A percentile compares a stretch with the other conserved stretches of the same genome.
Evolutionary conservation across 108 stramenopile genomes (phyloP).

Genomic region (Thalassiosira profunda): DNA sequence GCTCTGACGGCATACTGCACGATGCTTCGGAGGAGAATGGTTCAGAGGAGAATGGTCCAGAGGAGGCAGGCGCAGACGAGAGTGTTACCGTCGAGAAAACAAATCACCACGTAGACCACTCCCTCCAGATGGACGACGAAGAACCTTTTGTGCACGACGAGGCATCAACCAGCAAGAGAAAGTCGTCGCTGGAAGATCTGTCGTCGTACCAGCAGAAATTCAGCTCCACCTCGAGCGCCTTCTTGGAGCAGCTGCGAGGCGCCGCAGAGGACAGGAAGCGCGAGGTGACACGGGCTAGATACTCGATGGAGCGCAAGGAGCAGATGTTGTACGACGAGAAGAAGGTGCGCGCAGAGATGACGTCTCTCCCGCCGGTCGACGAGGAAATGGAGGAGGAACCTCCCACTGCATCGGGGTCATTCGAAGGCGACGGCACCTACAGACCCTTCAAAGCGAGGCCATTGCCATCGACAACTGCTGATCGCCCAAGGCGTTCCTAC

Average conservation of each 20-base stretch:
- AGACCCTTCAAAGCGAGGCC: conserved; percentile 42
- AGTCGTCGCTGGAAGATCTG: conserved; percentile 25
- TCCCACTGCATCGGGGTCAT: neutral
- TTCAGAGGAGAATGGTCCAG: neutral
- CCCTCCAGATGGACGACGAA: neutral
- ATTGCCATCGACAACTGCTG: conserved; percentile 12
- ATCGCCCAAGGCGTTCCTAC: neutral
- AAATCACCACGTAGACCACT: neutral
- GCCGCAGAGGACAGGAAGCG: conserved; percentile 41
- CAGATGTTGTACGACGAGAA: conserved; percentile 34
- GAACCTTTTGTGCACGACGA: conserved; percentile 5
- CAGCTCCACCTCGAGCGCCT: conserved; percentile 38
- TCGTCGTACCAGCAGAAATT: conserved; percentile 25
- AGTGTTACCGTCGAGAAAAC: neutral
- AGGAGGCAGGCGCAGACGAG: neutral
- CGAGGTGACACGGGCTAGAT: conserved; percentile 37
- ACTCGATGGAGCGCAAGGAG: conserved; percentile 44
- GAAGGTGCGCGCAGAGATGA: conserved; percentile 1
- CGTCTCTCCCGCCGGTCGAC: conserved; percentile 1
- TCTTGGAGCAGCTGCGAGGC: conserved; percentile 29
- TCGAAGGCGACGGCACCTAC: conserved; percentile 15
- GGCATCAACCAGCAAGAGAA: too few relatives aligned
- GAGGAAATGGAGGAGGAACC: conserved; percentile 9
- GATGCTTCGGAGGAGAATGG: neutral
- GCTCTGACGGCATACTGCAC: neutral